Evolutionary conservation across 208 protist genomes (phyloP).

Genomic region (Balamuthia mandrillaris): DNA sequence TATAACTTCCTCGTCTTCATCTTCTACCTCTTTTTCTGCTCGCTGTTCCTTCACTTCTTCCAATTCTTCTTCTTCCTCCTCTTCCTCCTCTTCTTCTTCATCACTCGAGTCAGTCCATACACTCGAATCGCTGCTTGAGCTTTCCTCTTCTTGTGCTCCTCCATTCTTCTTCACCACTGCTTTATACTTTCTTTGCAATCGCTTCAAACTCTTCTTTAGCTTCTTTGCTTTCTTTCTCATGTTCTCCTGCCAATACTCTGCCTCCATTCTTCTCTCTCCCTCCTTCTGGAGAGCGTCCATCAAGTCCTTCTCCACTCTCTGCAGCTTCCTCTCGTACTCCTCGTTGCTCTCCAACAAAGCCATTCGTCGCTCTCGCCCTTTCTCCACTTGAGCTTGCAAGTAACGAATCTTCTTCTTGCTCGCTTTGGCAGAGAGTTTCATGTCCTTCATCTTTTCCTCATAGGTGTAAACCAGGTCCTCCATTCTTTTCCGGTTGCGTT

Average conservation of each 20-base stretch:
- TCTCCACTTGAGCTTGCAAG: not conserved
- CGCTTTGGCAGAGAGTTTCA: not conserved
- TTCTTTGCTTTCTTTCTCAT: constrained; percentile 8
- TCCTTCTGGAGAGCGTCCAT: constrained; percentile 11
- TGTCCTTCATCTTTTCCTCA: not conserved
- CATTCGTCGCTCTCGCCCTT: not conserved
- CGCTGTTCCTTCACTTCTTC: no score
- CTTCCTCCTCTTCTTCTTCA: no score
- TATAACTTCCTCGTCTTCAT: no score
- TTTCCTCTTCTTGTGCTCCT: no score
- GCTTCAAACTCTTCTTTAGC: constrained; percentile 9
- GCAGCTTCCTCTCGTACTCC: constrained; percentile 32
- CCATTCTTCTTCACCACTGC: no score
- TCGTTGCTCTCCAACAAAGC: not conserved
- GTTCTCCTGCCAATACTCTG: constrained; percentile 17
- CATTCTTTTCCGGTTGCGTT: not conserved
- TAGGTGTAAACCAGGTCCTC: not conserved
- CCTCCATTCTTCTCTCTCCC: not conserved
- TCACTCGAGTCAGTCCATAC: no score
- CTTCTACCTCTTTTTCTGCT: no score
- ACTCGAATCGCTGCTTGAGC: no score
- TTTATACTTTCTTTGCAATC: not conserved
- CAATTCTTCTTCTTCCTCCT: no score
- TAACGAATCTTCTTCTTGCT: not conserved
- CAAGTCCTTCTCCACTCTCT: constrained; percentile 6